Evolutionary conservation across 1,139 yeast genomes (phyloP).

Genomic region (Suhomyces chickasaworum): DNA sequence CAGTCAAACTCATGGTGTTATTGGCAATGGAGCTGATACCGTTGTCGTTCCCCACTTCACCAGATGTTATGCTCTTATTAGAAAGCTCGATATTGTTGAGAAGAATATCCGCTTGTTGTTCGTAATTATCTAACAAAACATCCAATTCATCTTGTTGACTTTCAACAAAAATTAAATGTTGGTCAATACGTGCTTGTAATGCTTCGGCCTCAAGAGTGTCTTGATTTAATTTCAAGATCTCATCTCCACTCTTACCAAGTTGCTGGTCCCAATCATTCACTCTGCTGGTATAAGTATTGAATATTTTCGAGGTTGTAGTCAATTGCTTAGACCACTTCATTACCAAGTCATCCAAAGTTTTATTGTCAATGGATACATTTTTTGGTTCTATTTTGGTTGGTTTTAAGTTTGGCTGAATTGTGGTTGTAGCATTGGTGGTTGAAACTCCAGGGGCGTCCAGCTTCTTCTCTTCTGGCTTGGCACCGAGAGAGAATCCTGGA

Average conservation of each 20-base stretch:
- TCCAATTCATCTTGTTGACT: slow-evolving; percentile 93
- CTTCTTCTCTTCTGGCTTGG: slow-evolving; percentile 20
- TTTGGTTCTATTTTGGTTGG: slow-evolving; percentile 60
- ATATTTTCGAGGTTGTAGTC: slow-evolving; percentile 69
- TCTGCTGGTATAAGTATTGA: slow-evolving; percentile 73
- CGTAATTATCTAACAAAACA: slow-evolving; percentile 77
- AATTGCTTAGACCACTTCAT: slow-evolving; percentile 92
- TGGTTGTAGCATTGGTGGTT: slow-evolving; percentile 19
- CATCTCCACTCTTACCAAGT: slow-evolving; percentile 82
- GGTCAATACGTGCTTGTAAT: slow-evolving; percentile 83
- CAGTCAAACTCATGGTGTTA: slow-evolving; percentile 50
- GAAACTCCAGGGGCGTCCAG: slow-evolving; percentile 12
- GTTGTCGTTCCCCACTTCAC: slow-evolving; percentile 10
- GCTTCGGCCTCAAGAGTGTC: slow-evolving; percentile 85
- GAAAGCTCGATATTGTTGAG: slow-evolving; percentile 45
- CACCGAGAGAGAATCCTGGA: slow-evolving; percentile 13
- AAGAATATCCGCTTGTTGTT: slow-evolving; percentile 73
- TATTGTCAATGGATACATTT: slow-evolving; percentile 82
- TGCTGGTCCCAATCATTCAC: slow-evolving; percentile 85
- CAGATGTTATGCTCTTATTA: slow-evolving; percentile 14
- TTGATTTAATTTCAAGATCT: slow-evolving; percentile 73
- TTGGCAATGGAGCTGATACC: slow-evolving; percentile 9
- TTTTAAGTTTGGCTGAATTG: slow-evolving; percentile 36
- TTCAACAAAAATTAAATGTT: slow-evolving; percentile 80
- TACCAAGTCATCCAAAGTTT: slow-evolving; percentile 88